Percentiles rank a stretch among this genome's conserved stretches.
phyloP scores from a whole-genome alignment of 768 basidiomycete species.

The Mycena vulgaris region DNA sequence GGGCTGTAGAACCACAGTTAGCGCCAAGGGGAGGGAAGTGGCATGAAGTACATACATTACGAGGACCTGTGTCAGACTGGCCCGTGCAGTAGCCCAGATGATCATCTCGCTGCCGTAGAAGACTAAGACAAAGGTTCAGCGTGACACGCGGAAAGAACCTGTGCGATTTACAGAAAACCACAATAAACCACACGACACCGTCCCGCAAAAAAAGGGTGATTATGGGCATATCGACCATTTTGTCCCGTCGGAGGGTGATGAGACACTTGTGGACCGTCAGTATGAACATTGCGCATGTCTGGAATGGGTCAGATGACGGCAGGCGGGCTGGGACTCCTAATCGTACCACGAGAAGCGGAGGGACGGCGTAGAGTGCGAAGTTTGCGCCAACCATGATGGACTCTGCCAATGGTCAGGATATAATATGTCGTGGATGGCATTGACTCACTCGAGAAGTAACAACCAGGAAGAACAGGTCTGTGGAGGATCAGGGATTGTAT shows the following conservation, averaged over 20 bases:
- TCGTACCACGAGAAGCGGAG: conserved; percentile 21
- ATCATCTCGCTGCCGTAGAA: conserved; percentile 25
- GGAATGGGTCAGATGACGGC: background rate
- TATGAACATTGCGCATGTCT: conserved; percentile 28
- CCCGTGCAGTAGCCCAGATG: conserved; percentile 5
- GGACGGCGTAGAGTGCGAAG: conserved; percentile 27
- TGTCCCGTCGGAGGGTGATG: background rate
- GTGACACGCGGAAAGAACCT: too few species aligned
- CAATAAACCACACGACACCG: conserved; percentile 27
- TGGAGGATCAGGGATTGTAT: background rate
- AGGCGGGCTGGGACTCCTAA: background rate
- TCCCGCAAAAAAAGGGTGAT: conserved; percentile 25
- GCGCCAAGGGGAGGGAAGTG: background rate
- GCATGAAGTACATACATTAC: conserved; percentile 11
- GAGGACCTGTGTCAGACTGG: conserved; percentile 15
- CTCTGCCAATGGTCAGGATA: background rate
- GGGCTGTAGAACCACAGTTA: background rate
- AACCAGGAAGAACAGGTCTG: conserved; percentile 24
- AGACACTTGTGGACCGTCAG: conserved; percentile 24
- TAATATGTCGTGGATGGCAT: background rate
- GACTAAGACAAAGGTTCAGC: background rate
- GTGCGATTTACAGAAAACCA: conserved; percentile 5
- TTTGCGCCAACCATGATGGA: background rate
- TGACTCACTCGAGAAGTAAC: conserved; percentile 23
- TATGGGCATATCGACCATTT: conserved; percentile 5